These are phyloP conservation scores for Nakaseomyces kungkrabaensis DNA, from an alignment of 1,139 yeast genomes.

Conservation along the genomic window DNA sequence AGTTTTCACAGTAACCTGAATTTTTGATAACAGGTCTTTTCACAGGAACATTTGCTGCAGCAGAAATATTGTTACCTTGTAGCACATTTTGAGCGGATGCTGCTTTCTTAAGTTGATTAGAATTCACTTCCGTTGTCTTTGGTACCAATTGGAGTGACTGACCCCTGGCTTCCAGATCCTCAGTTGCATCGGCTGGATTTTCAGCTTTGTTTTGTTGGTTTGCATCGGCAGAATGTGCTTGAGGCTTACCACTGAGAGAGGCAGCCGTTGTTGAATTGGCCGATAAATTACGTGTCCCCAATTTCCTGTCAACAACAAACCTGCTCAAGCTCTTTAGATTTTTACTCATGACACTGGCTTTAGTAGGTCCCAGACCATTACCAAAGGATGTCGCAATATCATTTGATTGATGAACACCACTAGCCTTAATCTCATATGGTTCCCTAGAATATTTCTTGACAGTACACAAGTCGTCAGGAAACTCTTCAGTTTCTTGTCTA, in stretches of 20 bases:
- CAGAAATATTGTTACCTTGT: not conserved
- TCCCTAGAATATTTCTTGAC: constrained; percentile 18
- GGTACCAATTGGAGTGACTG: not conserved
- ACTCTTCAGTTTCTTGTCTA: constrained; percentile 29
- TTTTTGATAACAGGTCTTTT: constrained; percentile 12
- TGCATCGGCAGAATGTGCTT: constrained; percentile 4
- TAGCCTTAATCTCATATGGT: constrained; percentile 29
- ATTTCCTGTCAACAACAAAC: constrained; percentile 27
- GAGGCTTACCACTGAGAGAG: not conserved
- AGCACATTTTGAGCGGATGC: not conserved
- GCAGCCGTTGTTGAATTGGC: constrained; percentile 1
- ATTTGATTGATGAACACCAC: constrained; percentile 30
- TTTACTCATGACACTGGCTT: constrained; percentile 28
- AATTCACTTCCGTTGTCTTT: not conserved
- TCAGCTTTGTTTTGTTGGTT: constrained; percentile 2
- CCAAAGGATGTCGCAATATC: constrained; percentile 27
- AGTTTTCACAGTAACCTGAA: constrained; percentile 86
- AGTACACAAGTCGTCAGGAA: constrained; percentile 25
- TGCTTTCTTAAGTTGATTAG: not conserved
- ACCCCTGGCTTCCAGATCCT: not conserved
- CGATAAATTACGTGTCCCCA: constrained; percentile 9
- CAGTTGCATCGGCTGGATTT: not conserved
- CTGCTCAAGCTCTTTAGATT: constrained; percentile 24
- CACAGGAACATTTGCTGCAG: constrained; percentile 5
- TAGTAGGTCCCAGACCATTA: constrained; percentile 30